Evolutionary conservation across 179 eudicot genomes (phyloP), one percentile per base, ranked within the genome.

Genomic region (Silene vulgaris): DNA sequence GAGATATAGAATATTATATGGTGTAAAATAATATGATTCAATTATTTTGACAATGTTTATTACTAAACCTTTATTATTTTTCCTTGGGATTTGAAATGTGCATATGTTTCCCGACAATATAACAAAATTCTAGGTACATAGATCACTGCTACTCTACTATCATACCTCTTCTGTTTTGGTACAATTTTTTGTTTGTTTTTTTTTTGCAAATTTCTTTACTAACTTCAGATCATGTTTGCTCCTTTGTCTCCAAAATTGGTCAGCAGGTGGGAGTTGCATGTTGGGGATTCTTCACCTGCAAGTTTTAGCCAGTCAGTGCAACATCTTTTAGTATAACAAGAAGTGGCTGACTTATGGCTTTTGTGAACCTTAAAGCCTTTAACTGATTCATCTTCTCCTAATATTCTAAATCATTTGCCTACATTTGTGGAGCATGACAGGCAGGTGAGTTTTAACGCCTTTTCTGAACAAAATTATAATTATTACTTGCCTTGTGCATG

Each of bases 161-260:
- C 76, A 62, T 81, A 81, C 84, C 84, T 81, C 68, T 70, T 77
- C 21, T 35, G 60, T 50, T 76, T 48, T 50, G 63, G 63, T 52
- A 62, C 48, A 8, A 61, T 77, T 23, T 23, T 23, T 74, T 69
- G 26, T 21, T 1, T 29, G 0, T 61, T 71, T 17, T 29, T 54
- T 54, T 54, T 54, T 54, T 3, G 60, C 56, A 32, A 9, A 26
- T 30, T 21, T 50, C 73, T 19, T 68, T 73, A 59, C 32, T 45
- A 29, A 19, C 52, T 63, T 19, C 40, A 19, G 63, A 54, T 20
- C 75, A 72, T 2, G 20, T 28, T 14, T 16, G 30, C 40, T 74
- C 56, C 43, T 72, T 72, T 54, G 74, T 63, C 75, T 56, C 69
- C 73, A 28, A 45, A 66, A 32, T 0, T 72, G 23, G 37, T 29